A percentile compares a stretch with the other conserved stretches of the same genome.
Conservation (phyloP, 768 basidiomycete species). For the Grammothele lineata region DNA sequence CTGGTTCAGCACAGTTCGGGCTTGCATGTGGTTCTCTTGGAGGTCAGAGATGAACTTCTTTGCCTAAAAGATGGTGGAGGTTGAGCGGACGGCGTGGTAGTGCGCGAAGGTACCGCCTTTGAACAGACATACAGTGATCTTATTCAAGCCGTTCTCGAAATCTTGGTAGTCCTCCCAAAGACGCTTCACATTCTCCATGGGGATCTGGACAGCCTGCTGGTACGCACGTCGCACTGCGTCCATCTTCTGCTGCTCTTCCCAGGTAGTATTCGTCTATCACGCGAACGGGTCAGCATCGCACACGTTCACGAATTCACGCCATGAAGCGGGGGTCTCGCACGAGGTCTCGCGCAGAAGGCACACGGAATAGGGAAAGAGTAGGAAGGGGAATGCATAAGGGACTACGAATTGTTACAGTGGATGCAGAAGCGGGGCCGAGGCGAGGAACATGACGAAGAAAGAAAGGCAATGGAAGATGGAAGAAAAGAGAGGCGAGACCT, state of each 20-base stretch:
- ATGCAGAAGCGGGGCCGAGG: background rate
- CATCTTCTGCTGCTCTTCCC: conserved; percentile 97
- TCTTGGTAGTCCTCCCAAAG: conserved; percentile 93
- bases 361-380: background rate
- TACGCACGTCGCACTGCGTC: conserved; percentile 89
- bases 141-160: conserved; percentile 87
- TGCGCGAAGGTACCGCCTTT: too few species aligned
- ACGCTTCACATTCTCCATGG: conserved; percentile 86
- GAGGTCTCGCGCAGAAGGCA: background rate
- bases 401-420: background rate
- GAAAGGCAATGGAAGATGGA: too few species aligned
- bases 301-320: background rate
- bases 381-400: background rate
- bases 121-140: conserved; percentile 58
- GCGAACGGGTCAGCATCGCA: background rate
- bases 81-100: background rate
- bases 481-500: too few species aligned
- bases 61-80: conserved; percentile 44
- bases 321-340: background rate
- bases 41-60: conserved; percentile 95
- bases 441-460: too few species aligned
- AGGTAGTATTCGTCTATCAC: conserved; percentile 68
- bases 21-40: conserved; percentile 94
- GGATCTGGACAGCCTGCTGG: conserved; percentile 91
- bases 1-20: conserved; percentile 82